These are phyloP conservation scores for Hygrophoropsis aurantiaca DNA, from an alignment of 768 basidiomycete species.

Conservation along the genomic window DNA sequence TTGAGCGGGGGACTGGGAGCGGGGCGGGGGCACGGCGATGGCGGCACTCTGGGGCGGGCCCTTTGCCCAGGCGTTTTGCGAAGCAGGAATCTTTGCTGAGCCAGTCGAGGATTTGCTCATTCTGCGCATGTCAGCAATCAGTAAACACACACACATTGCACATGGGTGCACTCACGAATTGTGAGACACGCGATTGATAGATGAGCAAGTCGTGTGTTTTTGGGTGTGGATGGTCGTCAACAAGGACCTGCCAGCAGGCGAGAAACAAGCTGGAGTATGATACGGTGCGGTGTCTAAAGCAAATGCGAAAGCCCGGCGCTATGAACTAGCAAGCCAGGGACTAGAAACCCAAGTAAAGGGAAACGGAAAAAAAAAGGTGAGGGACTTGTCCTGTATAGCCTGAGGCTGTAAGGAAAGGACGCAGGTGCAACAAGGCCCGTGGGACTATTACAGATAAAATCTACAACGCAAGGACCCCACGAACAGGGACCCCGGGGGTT, in stretches of 20 bases:
- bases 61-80: slow-evolving; percentile 89
- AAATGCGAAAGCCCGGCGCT: slow-evolving; percentile 39
- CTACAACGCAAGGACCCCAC: too few relatives aligned
- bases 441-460: slow-evolving; percentile 31
- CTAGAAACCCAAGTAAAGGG: too few relatives aligned
- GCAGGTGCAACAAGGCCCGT: slow-evolving; percentile 30
- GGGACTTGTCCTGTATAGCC: slow-evolving; percentile 33
- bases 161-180: slow-evolving; percentile 38
- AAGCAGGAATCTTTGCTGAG: slow-evolving; percentile 68
- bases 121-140: slow-evolving; percentile 40
- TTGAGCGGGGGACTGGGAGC: slow-evolving; percentile 83
- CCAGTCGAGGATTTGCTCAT: slow-evolving; percentile 92
- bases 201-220: slow-evolving; percentile 52
- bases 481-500: too few relatives aligned
- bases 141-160: slow-evolving; percentile 3
- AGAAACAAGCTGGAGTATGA: slow-evolving; percentile 57
- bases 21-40: slow-evolving; percentile 56
- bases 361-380: slow-evolving; percentile 8
- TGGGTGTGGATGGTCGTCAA: slow-evolving; percentile 80
- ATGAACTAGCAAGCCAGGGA: slow-evolving; percentile 34
- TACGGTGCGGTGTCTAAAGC: too few relatives aligned
- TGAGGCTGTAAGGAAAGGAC: slow-evolving; percentile 39
- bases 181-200: slow-evolving; percentile 41
- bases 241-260: slow-evolving; percentile 92
- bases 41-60: slow-evolving; percentile 70